Evolutionary conservation across 805 yeast genomes (phyloP).

Genomic region (Saccharomycopsis lassenensis): DNA sequence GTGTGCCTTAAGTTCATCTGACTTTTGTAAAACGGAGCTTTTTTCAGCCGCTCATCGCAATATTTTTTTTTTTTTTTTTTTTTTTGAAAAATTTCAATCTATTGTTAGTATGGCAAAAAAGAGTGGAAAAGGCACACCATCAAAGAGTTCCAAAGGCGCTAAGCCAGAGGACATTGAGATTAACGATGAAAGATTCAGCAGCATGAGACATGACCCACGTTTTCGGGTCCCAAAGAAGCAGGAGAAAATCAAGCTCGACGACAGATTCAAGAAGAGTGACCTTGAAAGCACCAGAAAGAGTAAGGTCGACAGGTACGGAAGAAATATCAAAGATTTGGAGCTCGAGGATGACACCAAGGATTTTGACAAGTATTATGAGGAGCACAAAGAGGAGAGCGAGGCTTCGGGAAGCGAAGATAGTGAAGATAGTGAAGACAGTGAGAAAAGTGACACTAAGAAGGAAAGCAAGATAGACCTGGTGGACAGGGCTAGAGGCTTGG

Average conservation of each 20-base stretch:
- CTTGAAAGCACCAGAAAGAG: slow-evolving; percentile 48
- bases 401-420: slow-evolving; percentile 24
- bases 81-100: no score
- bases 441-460: slow-evolving; percentile 21
- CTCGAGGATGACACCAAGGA: slow-evolving; percentile 34
- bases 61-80: no score
- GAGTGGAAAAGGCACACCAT: no score
- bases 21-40: no score
- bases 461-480: slow-evolving; percentile 19
- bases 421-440: slow-evolving; percentile 22
- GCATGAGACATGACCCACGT: slow-evolving; percentile 79
- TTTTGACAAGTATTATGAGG: slow-evolving; percentile 56
- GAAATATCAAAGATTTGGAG: slow-evolving; percentile 39
- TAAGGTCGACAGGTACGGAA: slow-evolving; percentile 79
- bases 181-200: slow-evolving; percentile 65
- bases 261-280: slow-evolving; percentile 60
- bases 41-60: no score
- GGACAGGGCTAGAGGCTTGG: slow-evolving; percentile 22
- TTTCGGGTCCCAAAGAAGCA: slow-evolving; percentile 68
- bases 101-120: no score
- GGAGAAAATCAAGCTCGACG: slow-evolving; percentile 70
- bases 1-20: no score
- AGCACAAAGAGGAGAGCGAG: slow-evolving; percentile 26
- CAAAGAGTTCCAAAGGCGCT: no score
- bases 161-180: no score